Evolutionary conservation across 495 filamentous ascomycete genomes (phyloP).

Genomic region (Hypoxylon perforatum): DNA sequence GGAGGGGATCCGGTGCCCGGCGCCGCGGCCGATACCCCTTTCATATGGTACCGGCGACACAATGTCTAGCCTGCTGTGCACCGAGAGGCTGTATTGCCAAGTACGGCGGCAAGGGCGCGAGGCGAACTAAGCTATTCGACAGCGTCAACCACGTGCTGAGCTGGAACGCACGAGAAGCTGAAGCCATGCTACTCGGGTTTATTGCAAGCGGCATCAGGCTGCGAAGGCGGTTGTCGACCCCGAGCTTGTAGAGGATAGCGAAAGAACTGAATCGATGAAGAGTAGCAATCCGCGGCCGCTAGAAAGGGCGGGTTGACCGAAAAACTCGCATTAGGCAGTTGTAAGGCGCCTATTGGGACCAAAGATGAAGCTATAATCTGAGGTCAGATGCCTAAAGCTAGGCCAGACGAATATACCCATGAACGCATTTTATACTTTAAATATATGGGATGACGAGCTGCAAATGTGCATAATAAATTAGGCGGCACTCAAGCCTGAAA

Average conservation of each 20-base stretch:
- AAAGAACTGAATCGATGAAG: constrained; percentile 47
- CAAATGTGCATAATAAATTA: too few relatives aligned
- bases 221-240: constrained; percentile 37
- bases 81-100: constrained; percentile 49
- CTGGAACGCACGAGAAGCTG: constrained; percentile 46
- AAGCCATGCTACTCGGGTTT: constrained; percentile 53
- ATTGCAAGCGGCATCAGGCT: constrained; percentile 42
- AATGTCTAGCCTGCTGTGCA: constrained; percentile 46
- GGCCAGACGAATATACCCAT: too few relatives aligned
- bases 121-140: constrained; percentile 54
- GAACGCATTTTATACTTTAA: too few relatives aligned
- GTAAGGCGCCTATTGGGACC: too few relatives aligned
- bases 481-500: not conserved
- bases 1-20: constrained; percentile 41
- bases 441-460: too few relatives aligned
- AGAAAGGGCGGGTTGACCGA: constrained; percentile 50
- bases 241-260: constrained; percentile 44
- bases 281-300: constrained; percentile 43
- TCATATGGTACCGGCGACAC: constrained; percentile 54
- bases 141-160: constrained; percentile 56
- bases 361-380: too few relatives aligned
- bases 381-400: too few relatives aligned
- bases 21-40: constrained; percentile 50
- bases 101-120: constrained; percentile 50
- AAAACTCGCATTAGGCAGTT: not conserved